These are phyloP conservation scores for Catharanthus roseus DNA, from an alignment of 257 asterid species.

Conservation along the genomic window DNA sequence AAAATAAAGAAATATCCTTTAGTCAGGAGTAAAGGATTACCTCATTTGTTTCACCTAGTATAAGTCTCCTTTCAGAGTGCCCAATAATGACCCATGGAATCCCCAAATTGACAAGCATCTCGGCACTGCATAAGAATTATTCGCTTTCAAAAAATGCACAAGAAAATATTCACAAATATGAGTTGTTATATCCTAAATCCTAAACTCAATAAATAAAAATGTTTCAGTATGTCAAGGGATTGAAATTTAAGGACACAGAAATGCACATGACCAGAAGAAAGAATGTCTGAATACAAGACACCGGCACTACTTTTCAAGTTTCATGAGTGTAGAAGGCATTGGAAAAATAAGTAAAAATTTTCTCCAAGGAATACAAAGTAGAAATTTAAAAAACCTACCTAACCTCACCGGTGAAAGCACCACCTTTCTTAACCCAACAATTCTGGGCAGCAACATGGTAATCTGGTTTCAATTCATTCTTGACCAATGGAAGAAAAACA, in stretches of 20 bases:
- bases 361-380: too few relatives aligned
- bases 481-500: constrained; percentile 73
- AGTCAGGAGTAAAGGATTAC: constrained; percentile 29
- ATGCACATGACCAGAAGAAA: neutral
- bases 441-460: constrained; percentile 96
- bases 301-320: neutral
- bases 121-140: constrained; percentile 59
- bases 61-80: constrained; percentile 89
- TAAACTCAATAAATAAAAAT: neutral
- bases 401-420: constrained; percentile 96
- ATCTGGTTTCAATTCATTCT: constrained; percentile 60
- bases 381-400: constrained; percentile 40
- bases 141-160: neutral
- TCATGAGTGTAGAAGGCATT: neutral
- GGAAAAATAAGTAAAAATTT: neutral
- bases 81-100: constrained; percentile 97
- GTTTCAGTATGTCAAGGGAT: neutral
- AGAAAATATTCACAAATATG: neutral
- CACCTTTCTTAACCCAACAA: constrained; percentile 98
- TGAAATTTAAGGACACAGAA: neutral
- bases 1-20: neutral
- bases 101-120: constrained; percentile 80
- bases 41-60: constrained; percentile 79
- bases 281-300: neutral
- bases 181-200: too few relatives aligned